Percentiles rank a stretch among this genome's conserved stretches.
Evolutionary conservation across 345 rosid species (phyloP).

Genomic region (Arabidopsis suecica): DNA sequence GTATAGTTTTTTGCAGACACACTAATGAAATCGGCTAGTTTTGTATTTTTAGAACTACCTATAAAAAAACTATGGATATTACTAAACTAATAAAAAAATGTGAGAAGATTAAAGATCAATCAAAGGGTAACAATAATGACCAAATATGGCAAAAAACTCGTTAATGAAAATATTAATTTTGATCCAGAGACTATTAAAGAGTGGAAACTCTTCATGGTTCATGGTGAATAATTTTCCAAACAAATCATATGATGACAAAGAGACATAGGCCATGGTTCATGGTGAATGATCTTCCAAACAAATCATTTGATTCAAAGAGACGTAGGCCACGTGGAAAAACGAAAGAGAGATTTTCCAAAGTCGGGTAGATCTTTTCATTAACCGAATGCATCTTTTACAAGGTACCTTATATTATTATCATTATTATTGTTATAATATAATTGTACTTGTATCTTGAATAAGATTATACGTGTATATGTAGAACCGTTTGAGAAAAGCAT

Average conservation of each 20-base stretch:
- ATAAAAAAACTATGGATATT: not conserved
- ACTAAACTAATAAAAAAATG: constrained; percentile 16
- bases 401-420: constrained; percentile 38
- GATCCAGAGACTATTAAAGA: constrained; percentile 49
- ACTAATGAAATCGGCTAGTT: not conserved
- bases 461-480: not conserved
- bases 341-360: constrained; percentile 45
- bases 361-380: constrained; percentile 45
- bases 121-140: not conserved
- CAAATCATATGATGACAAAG: constrained; percentile 33
- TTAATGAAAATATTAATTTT: constrained; percentile 44
- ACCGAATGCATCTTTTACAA: constrained; percentile 48
- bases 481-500: too few relatives aligned
- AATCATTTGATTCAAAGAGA: constrained; percentile 33
- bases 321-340: constrained; percentile 44
- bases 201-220: constrained; percentile 43
- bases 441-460: not conserved
- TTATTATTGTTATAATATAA: not conserved
- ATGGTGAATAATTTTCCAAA: constrained; percentile 35
- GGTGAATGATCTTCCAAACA: constrained; percentile 24
- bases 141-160: not conserved
- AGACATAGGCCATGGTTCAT: constrained; percentile 38
- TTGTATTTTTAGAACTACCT: not conserved
- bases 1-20: constrained; percentile 13
- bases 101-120: constrained; percentile 23